phyloP scores from a whole-genome alignment of 306 rosid species.

The Ammopiptanthus mongolicus region DNA sequence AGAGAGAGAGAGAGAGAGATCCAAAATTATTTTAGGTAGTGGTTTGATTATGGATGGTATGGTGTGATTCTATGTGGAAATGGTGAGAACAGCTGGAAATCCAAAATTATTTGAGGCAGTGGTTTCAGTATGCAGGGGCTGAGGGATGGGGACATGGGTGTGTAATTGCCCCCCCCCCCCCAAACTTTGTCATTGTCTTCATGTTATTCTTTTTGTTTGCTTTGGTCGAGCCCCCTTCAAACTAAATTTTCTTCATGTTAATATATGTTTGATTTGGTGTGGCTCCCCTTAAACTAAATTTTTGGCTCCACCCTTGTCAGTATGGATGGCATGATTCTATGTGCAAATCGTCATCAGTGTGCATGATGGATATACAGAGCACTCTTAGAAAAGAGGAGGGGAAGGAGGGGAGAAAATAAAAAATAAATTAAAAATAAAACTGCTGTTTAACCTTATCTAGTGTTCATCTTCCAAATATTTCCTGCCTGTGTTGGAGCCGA shows the following conservation, averaged over 20 bases:
- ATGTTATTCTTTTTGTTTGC: too few species aligned
- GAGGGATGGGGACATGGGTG: too few species aligned
- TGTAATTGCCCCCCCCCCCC: too few species aligned
- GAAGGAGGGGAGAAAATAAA: not conserved
- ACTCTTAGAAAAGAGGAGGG: not conserved
- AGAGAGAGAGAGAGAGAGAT: too few species aligned
- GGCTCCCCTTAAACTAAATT: too few species aligned
- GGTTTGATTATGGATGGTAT: not conserved
- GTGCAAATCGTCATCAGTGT: not conserved
- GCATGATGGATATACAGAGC: not conserved
- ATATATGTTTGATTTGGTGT: too few species aligned
- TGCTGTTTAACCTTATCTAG: not conserved
- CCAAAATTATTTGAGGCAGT: not conserved
- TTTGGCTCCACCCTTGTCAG: not conserved
- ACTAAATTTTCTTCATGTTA: too few species aligned
- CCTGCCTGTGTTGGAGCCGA: constrained; percentile 49
- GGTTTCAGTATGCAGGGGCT: too few species aligned
- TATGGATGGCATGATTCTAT: not conserved
- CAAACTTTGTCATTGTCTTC: too few species aligned
- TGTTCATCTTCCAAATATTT: not conserved
- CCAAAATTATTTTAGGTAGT: not conserved
- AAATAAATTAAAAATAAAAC: not conserved
- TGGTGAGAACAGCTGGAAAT: too few species aligned
- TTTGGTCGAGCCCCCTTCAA: too few species aligned
- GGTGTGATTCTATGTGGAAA: not conserved